A percentile compares a stretch with the other conserved stretches of the same genome.
phyloP scores from a whole-genome alignment of 177 flowering plant species.

The Telopea speciosissima region DNA sequence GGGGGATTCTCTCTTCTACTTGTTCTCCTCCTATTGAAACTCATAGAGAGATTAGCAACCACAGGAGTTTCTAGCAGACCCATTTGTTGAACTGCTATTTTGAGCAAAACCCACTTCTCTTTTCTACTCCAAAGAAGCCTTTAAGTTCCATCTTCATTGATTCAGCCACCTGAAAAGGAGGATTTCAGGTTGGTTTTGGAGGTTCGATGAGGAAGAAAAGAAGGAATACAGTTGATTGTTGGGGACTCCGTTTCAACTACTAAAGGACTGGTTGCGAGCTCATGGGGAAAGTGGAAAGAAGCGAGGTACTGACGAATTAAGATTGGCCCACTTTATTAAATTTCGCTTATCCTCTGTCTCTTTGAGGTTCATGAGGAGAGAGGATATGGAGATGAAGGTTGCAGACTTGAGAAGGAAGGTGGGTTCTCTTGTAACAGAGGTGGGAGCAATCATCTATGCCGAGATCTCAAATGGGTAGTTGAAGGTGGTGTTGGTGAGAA shows the following conservation, averaged over 20 bases:
- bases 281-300: conserved; percentile 53
- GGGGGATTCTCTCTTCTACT: conserved; percentile 46
- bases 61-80: conserved; percentile 43
- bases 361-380: conserved; percentile 61
- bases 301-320: conserved; percentile 66
- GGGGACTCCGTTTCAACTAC: conserved; percentile 44
- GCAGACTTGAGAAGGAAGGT: too few species aligned
- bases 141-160: too few species aligned
- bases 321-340: conserved; percentile 42
- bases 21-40: conserved; percentile 33
- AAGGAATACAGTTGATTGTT: conserved; percentile 57
- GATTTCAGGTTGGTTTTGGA: conserved; percentile 61
- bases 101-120: too few species aligned
- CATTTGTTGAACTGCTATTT: too few species aligned
- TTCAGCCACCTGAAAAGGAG: conserved; percentile 23
- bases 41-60: conserved; percentile 14
- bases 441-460: too few species aligned
- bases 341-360: conserved; percentile 48
- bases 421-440: too few species aligned
- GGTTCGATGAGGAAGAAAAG: conserved; percentile 45
- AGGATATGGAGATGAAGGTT: conserved; percentile 54
- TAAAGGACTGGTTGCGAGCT: conserved; percentile 54
- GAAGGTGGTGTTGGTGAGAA: too few species aligned
- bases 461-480: too few species aligned
- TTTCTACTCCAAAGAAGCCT: too few species aligned